phyloP scores from a whole-genome alignment of 2,329 filamentous ascomycete genomes.

The Diaporthe destruens region DNA sequence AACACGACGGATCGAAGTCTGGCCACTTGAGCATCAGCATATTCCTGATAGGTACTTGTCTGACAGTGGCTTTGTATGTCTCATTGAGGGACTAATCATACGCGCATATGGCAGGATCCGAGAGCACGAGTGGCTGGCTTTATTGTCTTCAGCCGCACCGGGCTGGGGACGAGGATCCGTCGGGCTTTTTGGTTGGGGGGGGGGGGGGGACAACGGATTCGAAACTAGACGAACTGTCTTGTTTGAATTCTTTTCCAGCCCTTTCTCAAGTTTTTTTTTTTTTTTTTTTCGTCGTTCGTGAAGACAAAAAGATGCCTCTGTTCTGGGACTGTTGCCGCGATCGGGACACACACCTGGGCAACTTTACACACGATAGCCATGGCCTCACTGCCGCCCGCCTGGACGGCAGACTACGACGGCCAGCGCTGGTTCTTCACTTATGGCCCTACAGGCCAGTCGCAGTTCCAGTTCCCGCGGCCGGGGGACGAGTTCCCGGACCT shows the following conservation, averaged over 20 bases:
- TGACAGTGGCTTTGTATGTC: neutral
- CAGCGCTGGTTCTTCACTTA: slow-evolving; percentile 70
- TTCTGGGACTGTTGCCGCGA: neutral
- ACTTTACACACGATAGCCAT: slow-evolving; percentile 41
- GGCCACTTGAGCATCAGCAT: neutral
- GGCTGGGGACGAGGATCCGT: neutral
- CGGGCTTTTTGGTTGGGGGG: too few species aligned
- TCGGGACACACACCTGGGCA: neutral
- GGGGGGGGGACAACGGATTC: neutral
- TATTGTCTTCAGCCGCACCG: slow-evolving; percentile 17
- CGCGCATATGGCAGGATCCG: neutral
- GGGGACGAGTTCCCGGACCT: slow-evolving; percentile 71
- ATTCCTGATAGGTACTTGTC: neutral
- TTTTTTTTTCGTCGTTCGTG: too few species aligned
- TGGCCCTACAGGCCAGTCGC: slow-evolving; percentile 64
- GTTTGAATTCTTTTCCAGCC: neutral
- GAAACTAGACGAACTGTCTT: neutral
- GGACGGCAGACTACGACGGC: slow-evolving; percentile 71
- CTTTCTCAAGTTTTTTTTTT: neutral
- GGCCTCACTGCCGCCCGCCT: slow-evolving; percentile 63
- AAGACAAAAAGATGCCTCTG: neutral
- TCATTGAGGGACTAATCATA: neutral
- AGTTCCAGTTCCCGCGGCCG: slow-evolving; percentile 68
- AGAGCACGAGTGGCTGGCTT: slow-evolving; percentile 9
- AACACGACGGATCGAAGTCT: neutral